A percentile compares a stretch with the other conserved stretches of the same genome.
phyloP scores from a whole-genome alignment of 169 alveolate species.

The Amoebophrya sp. region DNA sequence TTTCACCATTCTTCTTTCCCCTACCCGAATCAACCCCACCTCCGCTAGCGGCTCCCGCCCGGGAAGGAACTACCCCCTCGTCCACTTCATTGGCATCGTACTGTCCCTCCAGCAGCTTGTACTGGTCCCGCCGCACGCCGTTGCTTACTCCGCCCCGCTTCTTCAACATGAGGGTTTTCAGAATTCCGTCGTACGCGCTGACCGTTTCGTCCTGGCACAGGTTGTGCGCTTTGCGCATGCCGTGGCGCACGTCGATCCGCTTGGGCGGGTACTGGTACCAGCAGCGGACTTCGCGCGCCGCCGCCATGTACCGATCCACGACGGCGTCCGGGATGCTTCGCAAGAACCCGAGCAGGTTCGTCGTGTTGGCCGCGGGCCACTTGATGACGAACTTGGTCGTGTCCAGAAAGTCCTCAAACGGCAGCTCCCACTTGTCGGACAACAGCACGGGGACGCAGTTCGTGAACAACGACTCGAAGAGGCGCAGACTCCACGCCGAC shows the following conservation, averaged over 20 bases:
- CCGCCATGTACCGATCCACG: not conserved
- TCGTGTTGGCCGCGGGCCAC: not conserved
- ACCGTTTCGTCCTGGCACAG: not conserved
- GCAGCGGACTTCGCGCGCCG: not conserved
- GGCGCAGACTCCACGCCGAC: conserved; percentile 1
- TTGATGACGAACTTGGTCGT: not conserved
- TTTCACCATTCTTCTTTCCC: too few species aligned
- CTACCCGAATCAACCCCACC: too few species aligned
- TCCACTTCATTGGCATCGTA: too few species aligned
- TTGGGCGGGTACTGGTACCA: not conserved
- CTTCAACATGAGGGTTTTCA: not conserved
- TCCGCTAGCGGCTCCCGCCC: too few species aligned
- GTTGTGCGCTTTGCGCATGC: not conserved
- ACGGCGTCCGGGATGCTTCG: not conserved
- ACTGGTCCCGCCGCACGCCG: not conserved
- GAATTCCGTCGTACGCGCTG: not conserved
- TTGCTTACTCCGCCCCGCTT: not conserved
- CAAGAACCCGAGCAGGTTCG: not conserved
- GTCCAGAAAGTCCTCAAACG: not conserved
- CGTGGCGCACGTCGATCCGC: not conserved
- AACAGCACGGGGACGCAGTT: conserved; percentile 18
- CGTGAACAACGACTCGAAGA: conserved; percentile 7
- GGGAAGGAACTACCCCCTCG: too few species aligned
- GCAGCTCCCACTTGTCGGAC: conserved; percentile 4
- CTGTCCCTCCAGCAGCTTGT: not conserved